A percentile compares a stretch with the other conserved stretches of the same genome.
These are phyloP conservation scores for Globisporangium okanoganense DNA, from an alignment of 352 stramenopile species.

Conservation along the genomic window DNA sequence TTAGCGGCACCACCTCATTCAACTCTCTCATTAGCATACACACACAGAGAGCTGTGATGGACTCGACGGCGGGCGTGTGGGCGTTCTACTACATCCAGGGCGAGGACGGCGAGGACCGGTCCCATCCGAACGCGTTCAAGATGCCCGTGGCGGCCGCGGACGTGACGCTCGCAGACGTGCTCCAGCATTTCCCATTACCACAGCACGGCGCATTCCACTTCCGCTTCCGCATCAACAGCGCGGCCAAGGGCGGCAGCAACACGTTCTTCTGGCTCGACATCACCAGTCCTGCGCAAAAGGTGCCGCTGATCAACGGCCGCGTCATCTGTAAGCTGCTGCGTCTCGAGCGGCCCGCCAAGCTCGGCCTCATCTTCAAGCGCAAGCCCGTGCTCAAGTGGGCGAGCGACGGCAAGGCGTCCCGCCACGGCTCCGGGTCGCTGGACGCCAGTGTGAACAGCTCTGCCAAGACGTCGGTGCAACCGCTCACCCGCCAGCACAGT, in stretches of 20 bases:
- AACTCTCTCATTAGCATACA: no score
- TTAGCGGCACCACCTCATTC: background rate
- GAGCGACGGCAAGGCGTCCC: constrained; percentile 19
- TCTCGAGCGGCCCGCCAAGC: constrained; percentile 47
- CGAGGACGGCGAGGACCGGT: constrained; percentile 79
- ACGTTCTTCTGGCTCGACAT: constrained; percentile 85
- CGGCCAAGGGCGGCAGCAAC: constrained; percentile 27
- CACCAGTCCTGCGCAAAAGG: constrained; percentile 42
- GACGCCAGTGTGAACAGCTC: constrained; percentile 3
- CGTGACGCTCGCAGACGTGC: constrained; percentile 69
- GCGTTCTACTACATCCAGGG: constrained; percentile 88
- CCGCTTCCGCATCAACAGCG: constrained; percentile 75
- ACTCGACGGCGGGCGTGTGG: constrained; percentile 40
- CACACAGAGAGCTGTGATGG: constrained; percentile 20
- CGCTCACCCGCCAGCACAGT: constrained; percentile 19
- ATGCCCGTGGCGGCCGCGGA: constrained; percentile 38
- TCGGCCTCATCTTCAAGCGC: constrained; percentile 65
- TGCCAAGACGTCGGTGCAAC: constrained; percentile 19
- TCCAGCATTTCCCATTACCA: constrained; percentile 58
- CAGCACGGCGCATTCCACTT: constrained; percentile 67
- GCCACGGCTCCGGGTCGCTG: constrained; percentile 3
- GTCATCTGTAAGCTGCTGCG: constrained; percentile 84
- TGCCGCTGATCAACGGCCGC: constrained; percentile 70
- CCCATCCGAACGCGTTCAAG: constrained; percentile 79
- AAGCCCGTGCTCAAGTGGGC: constrained; percentile 71